A percentile compares a stretch with the other conserved stretches of the same genome.
phyloP scores from a whole-genome alignment of 2,329 filamentous ascomycete species.

The Monosporascus sp. region DNA sequence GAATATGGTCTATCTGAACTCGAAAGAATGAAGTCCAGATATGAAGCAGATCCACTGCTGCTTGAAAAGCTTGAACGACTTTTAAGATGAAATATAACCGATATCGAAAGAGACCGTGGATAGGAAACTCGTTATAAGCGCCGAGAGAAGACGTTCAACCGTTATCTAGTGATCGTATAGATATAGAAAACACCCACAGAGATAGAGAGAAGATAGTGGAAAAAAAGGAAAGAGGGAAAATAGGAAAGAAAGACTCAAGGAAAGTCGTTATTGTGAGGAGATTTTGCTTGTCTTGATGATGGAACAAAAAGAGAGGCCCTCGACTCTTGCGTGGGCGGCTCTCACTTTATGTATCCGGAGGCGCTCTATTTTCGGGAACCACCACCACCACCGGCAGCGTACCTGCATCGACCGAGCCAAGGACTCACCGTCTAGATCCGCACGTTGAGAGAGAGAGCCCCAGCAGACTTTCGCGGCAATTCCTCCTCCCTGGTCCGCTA shows the following conservation, averaged over 20 bases:
- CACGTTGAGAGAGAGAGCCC: background rate
- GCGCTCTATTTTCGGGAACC: background rate
- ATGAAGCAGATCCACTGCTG: constrained; percentile 18
- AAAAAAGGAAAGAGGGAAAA: constrained; percentile 18
- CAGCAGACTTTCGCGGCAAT: background rate
- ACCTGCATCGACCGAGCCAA: background rate
- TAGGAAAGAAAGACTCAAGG: constrained; percentile 24
- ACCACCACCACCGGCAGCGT: background rate
- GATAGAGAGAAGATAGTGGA: constrained; percentile 21
- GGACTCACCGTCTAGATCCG: background rate
- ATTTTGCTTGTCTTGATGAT: constrained; percentile 14
- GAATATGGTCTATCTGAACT: background rate
- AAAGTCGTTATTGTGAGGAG: constrained; percentile 18
- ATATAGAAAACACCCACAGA: constrained; percentile 14
- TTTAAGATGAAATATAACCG: constrained; percentile 9
- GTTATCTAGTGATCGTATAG: constrained; percentile 12
- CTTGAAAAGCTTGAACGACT: constrained; percentile 7
- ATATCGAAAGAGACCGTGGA: constrained; percentile 14
- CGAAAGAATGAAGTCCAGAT: constrained; percentile 1
- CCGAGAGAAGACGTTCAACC: constrained; percentile 16
- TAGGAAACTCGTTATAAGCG: constrained; percentile 17
- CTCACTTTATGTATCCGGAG: constrained; percentile 19
- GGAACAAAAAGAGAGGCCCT: constrained; percentile 9
- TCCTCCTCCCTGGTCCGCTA: background rate
- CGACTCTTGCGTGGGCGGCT: constrained; percentile 2